Evolutionary conservation across 345 rosid species (phyloP).

Genomic region (Moricandia arvensis): DNA sequence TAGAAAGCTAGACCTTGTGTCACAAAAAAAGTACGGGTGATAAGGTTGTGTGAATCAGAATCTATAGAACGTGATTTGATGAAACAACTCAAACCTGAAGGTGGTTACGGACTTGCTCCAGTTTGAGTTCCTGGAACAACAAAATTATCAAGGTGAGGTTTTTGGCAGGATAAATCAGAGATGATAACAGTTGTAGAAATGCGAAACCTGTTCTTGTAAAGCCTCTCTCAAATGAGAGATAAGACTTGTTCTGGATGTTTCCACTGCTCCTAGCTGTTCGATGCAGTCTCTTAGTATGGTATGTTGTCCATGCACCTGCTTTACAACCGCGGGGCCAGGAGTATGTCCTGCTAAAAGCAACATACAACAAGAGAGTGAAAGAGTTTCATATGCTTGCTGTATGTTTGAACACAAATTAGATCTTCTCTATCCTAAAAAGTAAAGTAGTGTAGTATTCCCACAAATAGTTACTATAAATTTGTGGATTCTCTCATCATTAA

Average conservation of each 20-base stretch:
- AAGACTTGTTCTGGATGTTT: constrained; percentile 69
- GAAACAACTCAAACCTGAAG: constrained; percentile 64
- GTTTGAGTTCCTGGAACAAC: constrained; percentile 64
- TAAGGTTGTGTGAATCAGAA: not conserved
- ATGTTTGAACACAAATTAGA: not conserved
- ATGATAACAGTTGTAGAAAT: constrained; percentile 11
- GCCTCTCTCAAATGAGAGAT: constrained; percentile 72
- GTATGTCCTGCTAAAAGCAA: constrained; percentile 45
- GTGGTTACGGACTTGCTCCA: constrained; percentile 70
- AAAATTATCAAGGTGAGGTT: not conserved
- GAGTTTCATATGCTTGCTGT: not conserved
- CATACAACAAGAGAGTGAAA: constrained; percentile 1
- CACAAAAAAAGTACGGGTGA: not conserved
- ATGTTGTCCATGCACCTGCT: constrained; percentile 80
- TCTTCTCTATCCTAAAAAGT: not conserved
- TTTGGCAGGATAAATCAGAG: constrained; percentile 22
- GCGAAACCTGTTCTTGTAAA: constrained; percentile 81
- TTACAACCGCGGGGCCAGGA: constrained; percentile 50
- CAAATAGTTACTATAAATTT: no score
- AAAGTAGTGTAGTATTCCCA: no score
- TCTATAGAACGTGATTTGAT: not conserved
- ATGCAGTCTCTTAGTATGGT: constrained; percentile 66
- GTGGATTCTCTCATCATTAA: no score
- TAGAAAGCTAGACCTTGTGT: not conserved
- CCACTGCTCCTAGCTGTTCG: constrained; percentile 60